These are phyloP conservation scores for Colletotrichum destructivum DNA, from an alignment of 2,329 filamentous ascomycete genomes.

Conservation along the genomic window DNA sequence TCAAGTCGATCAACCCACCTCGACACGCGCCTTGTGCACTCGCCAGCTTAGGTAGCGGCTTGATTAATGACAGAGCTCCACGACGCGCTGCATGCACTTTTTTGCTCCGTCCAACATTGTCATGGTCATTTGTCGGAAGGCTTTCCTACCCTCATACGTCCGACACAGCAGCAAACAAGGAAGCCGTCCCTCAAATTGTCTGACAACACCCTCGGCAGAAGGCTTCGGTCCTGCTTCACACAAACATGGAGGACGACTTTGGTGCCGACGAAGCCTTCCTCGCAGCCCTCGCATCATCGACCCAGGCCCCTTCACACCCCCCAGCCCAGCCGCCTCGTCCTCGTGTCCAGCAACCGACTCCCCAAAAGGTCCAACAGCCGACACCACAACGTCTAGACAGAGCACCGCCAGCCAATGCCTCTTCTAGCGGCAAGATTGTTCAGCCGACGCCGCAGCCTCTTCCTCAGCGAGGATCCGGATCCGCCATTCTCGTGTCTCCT, in stretches of 20 bases:
- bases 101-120: background rate
- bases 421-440: slow-evolving; percentile 72
- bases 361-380: slow-evolving; percentile 58
- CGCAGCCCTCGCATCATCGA: slow-evolving; percentile 68
- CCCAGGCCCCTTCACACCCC: slow-evolving; percentile 49
- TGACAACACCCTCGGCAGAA: background rate
- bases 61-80: slow-evolving; percentile 1
- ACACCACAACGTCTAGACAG: slow-evolving; percentile 71
- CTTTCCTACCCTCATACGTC: background rate
- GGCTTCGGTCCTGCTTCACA: background rate
- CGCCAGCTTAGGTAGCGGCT: background rate
- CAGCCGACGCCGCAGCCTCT: slow-evolving; percentile 93
- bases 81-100: background rate
- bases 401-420: slow-evolving; percentile 58
- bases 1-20: background rate
- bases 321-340: slow-evolving; percentile 43
- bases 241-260: slow-evolving; percentile 68
- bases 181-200: background rate
- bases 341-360: slow-evolving; percentile 57
- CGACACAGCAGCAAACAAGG: background rate
- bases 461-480: slow-evolving; percentile 74
- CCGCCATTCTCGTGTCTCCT: slow-evolving; percentile 89
- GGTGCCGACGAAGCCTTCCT: slow-evolving; percentile 71
- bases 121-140: background rate
- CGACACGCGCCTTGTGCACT: background rate